These are phyloP conservation scores for Penicillium goetzii DNA, from an alignment of 495 filamentous ascomycete species.

Conservation along the genomic window DNA sequence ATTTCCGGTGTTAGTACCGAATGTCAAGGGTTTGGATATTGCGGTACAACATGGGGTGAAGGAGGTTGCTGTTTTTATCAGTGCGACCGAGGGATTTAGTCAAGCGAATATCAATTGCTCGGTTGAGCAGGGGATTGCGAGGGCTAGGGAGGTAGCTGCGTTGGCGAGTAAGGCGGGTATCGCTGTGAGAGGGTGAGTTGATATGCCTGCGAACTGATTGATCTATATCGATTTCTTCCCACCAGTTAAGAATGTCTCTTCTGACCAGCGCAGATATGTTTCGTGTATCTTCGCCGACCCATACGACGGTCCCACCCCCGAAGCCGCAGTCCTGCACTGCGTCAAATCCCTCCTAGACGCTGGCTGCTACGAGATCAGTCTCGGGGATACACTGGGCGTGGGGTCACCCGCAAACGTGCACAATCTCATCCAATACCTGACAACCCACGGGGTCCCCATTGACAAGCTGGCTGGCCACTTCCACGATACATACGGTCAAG, in stretches of 20 bases:
- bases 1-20: slow-evolving; percentile 48
- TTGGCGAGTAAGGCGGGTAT: slow-evolving; percentile 28
- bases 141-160: slow-evolving; percentile 31
- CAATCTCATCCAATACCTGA: slow-evolving; percentile 35
- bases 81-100: slow-evolving; percentile 50
- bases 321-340: slow-evolving; percentile 38
- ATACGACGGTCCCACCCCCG: slow-evolving; percentile 39
- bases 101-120: slow-evolving; percentile 49
- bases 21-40: slow-evolving; percentile 45
- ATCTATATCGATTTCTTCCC: background rate
- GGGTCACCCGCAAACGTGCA: slow-evolving; percentile 40
- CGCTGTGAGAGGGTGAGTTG: slow-evolving; percentile 44
- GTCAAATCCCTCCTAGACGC: slow-evolving; percentile 37
- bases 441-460: slow-evolving; percentile 30
- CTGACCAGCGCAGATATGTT: slow-evolving; percentile 38
- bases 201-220: background rate
- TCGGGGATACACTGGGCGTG: slow-evolving; percentile 49
- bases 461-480: slow-evolving; percentile 47
- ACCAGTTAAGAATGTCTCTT: background rate
- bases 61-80: slow-evolving; percentile 50
- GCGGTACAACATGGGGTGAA: slow-evolving; percentile 34
- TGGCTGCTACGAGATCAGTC: slow-evolving; percentile 51
- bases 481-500: slow-evolving; percentile 53
- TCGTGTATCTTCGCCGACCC: slow-evolving; percentile 51
- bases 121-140: slow-evolving; percentile 37